Conservation (phyloP, 805 yeast species). For the Clavispora asparagi region DNA sequence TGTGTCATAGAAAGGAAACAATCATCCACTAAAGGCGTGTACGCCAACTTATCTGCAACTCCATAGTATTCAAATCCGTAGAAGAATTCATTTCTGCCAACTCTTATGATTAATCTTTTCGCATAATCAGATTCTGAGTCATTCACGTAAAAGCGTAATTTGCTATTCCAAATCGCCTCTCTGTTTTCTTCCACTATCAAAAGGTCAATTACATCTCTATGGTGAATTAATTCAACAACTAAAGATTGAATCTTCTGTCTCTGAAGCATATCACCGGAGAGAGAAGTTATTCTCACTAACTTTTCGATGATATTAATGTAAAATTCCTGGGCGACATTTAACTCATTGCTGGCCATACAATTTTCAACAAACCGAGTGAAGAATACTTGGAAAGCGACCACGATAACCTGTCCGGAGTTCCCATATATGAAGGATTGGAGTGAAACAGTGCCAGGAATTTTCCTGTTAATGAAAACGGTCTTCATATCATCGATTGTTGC, state of each 20-base stretch:
- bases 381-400: conserved; percentile 50
- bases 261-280: conserved; percentile 10
- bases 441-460: not conserved
- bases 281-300: not conserved
- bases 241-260: conserved; percentile 52
- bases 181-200: conserved; percentile 7
- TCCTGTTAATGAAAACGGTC: not conserved
- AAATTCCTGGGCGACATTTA: not conserved
- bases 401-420: conserved; percentile 6
- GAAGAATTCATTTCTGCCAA: conserved; percentile 42
- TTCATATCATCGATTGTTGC: conserved; percentile 21
- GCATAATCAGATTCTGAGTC: not conserved
- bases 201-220: conserved; percentile 35
- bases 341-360: conserved; percentile 7
- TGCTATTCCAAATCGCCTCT: conserved; percentile 41
- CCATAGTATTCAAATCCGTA: conserved; percentile 89
- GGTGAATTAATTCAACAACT: conserved; percentile 66
- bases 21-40: conserved; percentile 64
- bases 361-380: conserved; percentile 49
- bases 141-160: not conserved
- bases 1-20: conserved; percentile 67
- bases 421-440: not conserved
- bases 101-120: conserved; percentile 41
- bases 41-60: conserved; percentile 63
- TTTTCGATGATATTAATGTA: conserved; percentile 10